A percentile compares a stretch with the other conserved stretches of the same genome.
These are phyloP conservation scores for Kingdonia uniflora DNA, from an alignment of 164 flowering plant species.

Conservation along the genomic window DNA sequence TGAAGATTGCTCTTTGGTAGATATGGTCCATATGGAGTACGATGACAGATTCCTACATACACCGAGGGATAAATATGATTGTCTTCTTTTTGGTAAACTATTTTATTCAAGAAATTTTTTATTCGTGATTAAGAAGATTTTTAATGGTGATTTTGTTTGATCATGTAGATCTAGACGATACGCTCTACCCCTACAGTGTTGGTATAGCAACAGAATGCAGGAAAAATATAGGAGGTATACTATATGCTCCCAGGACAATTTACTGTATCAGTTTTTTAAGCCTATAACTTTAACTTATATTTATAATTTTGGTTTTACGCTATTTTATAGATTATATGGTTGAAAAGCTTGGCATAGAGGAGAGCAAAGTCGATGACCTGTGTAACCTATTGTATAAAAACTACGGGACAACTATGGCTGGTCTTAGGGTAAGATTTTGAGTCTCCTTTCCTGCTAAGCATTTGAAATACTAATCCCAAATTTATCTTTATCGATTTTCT, in stretches of 20 bases:
- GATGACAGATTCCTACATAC: slow-evolving; percentile 18
- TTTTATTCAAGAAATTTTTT: neutral
- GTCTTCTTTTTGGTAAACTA: slow-evolving; percentile 62
- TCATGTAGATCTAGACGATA: slow-evolving; percentile 66
- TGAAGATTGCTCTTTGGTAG: no score
- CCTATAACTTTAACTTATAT: neutral
- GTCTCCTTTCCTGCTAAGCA: neutral
- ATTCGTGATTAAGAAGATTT: neutral
- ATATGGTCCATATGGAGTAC: slow-evolving; percentile 29
- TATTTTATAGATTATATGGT: slow-evolving; percentile 54
- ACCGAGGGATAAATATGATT: slow-evolving; percentile 39
- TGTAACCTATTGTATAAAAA: slow-evolving; percentile 46
- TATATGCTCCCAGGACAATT: neutral
- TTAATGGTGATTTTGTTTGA: neutral
- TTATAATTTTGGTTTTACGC: neutral
- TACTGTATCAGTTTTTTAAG: no score
- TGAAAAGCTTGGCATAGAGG: slow-evolving; percentile 58
- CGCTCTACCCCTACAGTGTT: slow-evolving; percentile 65
- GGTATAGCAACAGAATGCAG: slow-evolving; percentile 41
- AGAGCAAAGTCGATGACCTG: slow-evolving; percentile 41
- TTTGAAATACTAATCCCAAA: neutral
- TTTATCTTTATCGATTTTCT: neutral
- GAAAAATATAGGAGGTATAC: slow-evolving; percentile 56
- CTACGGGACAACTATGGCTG: slow-evolving; percentile 95
- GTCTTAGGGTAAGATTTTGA: slow-evolving; percentile 47